Evolutionary conservation across 2,329 filamentous ascomycete species (phyloP).

Genomic region (Trichoderma sp.): DNA sequence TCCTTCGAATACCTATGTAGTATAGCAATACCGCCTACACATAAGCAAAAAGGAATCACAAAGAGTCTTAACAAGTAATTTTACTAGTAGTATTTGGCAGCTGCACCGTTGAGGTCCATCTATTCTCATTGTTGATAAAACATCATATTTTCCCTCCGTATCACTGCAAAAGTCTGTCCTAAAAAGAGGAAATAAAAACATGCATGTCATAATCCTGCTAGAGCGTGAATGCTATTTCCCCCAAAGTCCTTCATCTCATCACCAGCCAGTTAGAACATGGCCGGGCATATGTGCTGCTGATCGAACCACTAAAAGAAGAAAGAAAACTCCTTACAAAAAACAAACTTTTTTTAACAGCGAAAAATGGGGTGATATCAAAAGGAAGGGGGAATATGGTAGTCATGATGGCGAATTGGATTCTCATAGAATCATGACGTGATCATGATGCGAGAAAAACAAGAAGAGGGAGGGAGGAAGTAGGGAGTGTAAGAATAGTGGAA

Average conservation of each 20-base stretch:
- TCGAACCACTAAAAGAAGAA: not conserved
- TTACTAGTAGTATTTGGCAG: not conserved
- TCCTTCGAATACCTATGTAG: not conserved
- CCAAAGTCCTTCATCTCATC: conserved; percentile 18
- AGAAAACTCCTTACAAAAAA: conserved; percentile 9
- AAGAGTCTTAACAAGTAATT: not conserved
- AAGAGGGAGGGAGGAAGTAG: not conserved
- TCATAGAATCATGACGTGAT: not conserved
- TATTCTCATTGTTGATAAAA: not conserved
- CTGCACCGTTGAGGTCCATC: not conserved
- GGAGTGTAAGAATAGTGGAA: conserved; percentile 2
- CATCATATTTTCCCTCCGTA: not conserved
- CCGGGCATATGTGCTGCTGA: conserved; percentile 9
- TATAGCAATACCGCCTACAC: not conserved
- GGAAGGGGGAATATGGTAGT: not conserved
- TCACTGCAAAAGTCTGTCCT: conserved; percentile 16
- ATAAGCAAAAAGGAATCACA: not conserved
- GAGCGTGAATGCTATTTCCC: conserved; percentile 10
- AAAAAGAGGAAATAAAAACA: conserved; percentile 4
- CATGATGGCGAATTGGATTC: not conserved
- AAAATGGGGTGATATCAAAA: not conserved
- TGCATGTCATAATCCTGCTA: conserved; percentile 18
- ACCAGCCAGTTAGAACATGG: not conserved
- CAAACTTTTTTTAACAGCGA: conserved; percentile 7
- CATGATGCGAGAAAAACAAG: conserved; percentile 1